Evolutionary conservation across 805 yeast genomes (phyloP).

Genomic region (Kuraishia floccosa): DNA sequence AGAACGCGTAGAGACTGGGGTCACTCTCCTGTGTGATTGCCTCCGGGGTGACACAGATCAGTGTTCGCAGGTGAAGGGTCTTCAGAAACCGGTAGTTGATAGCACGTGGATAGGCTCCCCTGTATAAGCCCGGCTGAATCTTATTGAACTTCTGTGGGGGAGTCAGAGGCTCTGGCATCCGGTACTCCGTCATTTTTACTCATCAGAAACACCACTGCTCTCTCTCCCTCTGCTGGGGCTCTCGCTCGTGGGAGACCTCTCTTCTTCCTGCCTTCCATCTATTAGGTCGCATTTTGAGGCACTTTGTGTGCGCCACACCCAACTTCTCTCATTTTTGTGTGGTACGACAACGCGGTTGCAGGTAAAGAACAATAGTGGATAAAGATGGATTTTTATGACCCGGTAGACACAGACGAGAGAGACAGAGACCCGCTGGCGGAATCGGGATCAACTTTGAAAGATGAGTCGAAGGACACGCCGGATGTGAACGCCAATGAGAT

Average conservation of each 20-base stretch:
- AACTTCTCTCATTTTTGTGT: too few species aligned
- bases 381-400: constrained; percentile 20
- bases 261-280: too few species aligned
- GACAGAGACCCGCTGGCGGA: constrained; percentile 11
- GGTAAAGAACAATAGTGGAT: background rate
- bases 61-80: constrained; percentile 55
- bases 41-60: constrained; percentile 71
- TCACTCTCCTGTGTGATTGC: constrained; percentile 51
- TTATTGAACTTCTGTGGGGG: constrained; percentile 76
- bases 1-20: constrained; percentile 37
- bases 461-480: constrained; percentile 1
- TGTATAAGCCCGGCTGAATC: constrained; percentile 56
- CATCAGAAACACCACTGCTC: too few species aligned
- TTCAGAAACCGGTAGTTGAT: constrained; percentile 59
- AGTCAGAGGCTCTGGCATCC: constrained; percentile 20
- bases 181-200: background rate
- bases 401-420: constrained; percentile 9
- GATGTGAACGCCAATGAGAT: constrained; percentile 6
- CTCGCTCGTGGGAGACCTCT: too few species aligned
- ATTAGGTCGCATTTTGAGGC: too few species aligned
- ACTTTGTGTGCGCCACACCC: too few species aligned
- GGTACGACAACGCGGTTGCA: too few species aligned
- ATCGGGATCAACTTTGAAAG: constrained; percentile 9
- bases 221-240: too few species aligned
- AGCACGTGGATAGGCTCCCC: constrained; percentile 84